phyloP scores from a whole-genome alignment of 345 rosid species.

The Rubroshorea leprosula region DNA sequence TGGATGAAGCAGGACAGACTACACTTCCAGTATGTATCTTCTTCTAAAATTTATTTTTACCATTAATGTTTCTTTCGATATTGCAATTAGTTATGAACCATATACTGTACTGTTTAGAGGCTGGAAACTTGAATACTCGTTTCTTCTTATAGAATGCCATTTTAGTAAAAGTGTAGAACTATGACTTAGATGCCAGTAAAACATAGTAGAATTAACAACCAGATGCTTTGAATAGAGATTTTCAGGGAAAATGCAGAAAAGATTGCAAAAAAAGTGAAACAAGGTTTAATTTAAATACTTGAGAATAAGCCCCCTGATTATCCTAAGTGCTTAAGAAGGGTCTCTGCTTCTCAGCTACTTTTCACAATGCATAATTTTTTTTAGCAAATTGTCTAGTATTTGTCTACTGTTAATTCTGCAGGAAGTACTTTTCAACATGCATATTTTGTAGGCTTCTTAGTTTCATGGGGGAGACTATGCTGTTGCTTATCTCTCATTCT shows the following conservation, averaged over 20 bases:
- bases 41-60: slow-evolving; percentile 1
- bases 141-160: slow-evolving; percentile 5
- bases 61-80: slow-evolving; percentile 4
- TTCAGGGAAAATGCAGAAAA: slow-evolving; percentile 4
- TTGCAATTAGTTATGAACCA: slow-evolving; percentile 11
- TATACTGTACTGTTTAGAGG: slow-evolving; percentile 3
- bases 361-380: neutral
- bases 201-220: neutral
- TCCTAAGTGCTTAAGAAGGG: too few relatives aligned
- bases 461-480: too few relatives aligned
- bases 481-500: too few relatives aligned
- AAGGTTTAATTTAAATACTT: slow-evolving; percentile 5
- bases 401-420: too few relatives aligned
- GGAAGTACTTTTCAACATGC: too few relatives aligned
- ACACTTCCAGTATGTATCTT: slow-evolving; percentile 71
- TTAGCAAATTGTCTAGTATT: neutral
- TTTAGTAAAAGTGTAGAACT: neutral
- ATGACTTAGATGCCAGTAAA: neutral
- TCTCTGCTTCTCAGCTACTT: too few relatives aligned
- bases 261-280: slow-evolving; percentile 5
- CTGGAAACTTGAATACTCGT: neutral
- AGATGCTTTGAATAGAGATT: neutral
- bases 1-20: slow-evolving; percentile 98
- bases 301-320: too few relatives aligned
- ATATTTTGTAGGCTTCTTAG: too few relatives aligned